Percentiles rank a stretch among this genome's conserved stretches.
Evolutionary conservation across 805 yeast species (phyloP).

Genomic region (Kodamaea nitidulidarum): DNA sequence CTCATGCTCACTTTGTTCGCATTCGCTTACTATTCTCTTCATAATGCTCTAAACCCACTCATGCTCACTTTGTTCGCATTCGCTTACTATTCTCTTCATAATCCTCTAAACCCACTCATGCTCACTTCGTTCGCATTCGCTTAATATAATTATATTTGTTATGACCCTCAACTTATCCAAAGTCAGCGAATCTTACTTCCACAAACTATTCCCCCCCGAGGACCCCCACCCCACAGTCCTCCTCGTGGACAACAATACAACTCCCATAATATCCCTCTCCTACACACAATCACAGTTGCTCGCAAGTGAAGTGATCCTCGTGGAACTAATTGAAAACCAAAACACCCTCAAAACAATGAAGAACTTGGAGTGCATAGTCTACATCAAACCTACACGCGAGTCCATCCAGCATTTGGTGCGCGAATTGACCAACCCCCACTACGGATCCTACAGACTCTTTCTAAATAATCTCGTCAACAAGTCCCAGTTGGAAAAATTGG

Average conservation of each 20-base stretch:
- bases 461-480: slow-evolving; percentile 76
- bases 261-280: slow-evolving; percentile 80
- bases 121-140: too few species aligned
- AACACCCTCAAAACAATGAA: slow-evolving; percentile 58
- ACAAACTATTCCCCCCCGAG: slow-evolving; percentile 23
- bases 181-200: slow-evolving; percentile 29
- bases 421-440: slow-evolving; percentile 77
- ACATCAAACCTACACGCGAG: slow-evolving; percentile 66
- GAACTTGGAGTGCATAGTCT: slow-evolving; percentile 77
- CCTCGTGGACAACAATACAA: slow-evolving; percentile 74
- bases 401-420: slow-evolving; percentile 55
- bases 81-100: too few species aligned
- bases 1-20: too few species aligned
- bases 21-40: too few species aligned
- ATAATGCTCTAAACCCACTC: too few species aligned
- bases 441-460: slow-evolving; percentile 69
- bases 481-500: slow-evolving; percentile 75
- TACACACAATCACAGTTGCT: slow-evolving; percentile 83
- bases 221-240: slow-evolving; percentile 59
- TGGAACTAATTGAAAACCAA: slow-evolving; percentile 55
- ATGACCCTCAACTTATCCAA: slow-evolving; percentile 27
- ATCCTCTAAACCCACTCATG: too few species aligned
- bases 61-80: too few species aligned
- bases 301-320: slow-evolving; percentile 77
- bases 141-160: background rate